Evolutionary conservation across 31 red algal genomes (phyloP).

Genomic region (Asparagopsis taxiformis): DNA sequence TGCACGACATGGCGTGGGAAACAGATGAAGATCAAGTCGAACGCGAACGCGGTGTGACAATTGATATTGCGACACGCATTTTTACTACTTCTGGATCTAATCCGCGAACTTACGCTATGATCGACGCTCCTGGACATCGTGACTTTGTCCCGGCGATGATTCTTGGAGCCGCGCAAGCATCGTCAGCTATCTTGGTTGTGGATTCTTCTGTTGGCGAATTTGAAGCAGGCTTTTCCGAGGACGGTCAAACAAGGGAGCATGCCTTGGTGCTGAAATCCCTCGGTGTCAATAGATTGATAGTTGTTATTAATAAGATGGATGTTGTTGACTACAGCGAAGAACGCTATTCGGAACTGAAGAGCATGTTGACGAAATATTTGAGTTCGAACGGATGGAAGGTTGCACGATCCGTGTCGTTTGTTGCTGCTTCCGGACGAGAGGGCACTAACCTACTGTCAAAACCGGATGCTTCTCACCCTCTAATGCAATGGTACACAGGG

Average conservation of each 20-base stretch:
- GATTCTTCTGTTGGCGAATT: constrained; percentile 83
- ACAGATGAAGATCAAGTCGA: constrained; percentile 83
- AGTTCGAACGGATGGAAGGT: constrained; percentile 47
- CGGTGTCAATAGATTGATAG: constrained; percentile 69
- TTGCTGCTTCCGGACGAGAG: constrained; percentile 41
- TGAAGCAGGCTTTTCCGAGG: constrained; percentile 81
- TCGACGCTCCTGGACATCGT: constrained; percentile 94
- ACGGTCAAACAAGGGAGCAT: constrained; percentile 81
- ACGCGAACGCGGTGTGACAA: constrained; percentile 85
- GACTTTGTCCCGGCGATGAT: constrained; percentile 95
- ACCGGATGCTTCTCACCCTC: constrained; percentile 17
- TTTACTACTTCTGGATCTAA: constrained; percentile 31
- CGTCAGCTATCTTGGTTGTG: constrained; percentile 77
- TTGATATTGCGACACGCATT: constrained; percentile 78
- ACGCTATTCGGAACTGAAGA: constrained; percentile 48
- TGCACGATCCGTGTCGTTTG: constrained; percentile 32
- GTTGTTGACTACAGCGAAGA: constrained; percentile 47
- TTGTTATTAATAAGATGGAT: constrained; percentile 98
- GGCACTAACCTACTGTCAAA: constrained; percentile 56
- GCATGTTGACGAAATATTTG: constrained; percentile 32
- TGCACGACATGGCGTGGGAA: constrained; percentile 71
- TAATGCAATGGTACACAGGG: constrained; percentile 63
- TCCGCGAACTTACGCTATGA: constrained; percentile 44
- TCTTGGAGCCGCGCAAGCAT: constrained; percentile 70
- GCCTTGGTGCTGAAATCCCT: constrained; percentile 54